Percentiles rank a stretch among this genome's conserved stretches.
These are phyloP conservation scores for Paraglomus occultum DNA, from an alignment of 192 early-diverging fungal species.

Conservation along the genomic window DNA sequence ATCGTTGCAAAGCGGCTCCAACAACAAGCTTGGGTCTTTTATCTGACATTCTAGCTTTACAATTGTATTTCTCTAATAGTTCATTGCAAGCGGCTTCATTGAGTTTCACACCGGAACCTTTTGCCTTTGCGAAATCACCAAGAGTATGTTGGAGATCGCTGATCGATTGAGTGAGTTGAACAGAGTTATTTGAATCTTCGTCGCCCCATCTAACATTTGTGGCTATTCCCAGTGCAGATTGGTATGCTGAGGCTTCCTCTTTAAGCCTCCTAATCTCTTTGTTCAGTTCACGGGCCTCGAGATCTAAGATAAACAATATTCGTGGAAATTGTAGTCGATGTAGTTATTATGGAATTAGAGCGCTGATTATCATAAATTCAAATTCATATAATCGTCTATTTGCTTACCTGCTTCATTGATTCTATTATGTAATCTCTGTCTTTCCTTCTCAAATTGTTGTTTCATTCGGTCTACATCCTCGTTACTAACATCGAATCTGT, in stretches of 20 bases:
- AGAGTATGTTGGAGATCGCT: neutral
- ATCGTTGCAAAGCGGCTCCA: conserved; percentile 11
- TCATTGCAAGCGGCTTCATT: neutral
- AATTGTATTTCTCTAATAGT: conserved; percentile 6
- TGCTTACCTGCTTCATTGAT: too few species aligned
- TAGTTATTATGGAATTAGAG: too few species aligned
- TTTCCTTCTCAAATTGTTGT: too few species aligned
- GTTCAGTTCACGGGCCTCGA: neutral
- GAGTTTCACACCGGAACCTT: neutral
- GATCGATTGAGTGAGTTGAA: neutral
- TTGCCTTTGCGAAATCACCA: neutral
- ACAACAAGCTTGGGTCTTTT: neutral
- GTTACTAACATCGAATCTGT: too few species aligned
- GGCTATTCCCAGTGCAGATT: conserved; percentile 7
- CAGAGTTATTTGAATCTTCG: conserved; percentile 6
- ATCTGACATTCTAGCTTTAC: neutral
- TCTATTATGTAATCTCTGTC: too few species aligned
- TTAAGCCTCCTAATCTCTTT: neutral
- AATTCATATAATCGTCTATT: too few species aligned
- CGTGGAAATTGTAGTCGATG: too few species aligned
- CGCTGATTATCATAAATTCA: too few species aligned
- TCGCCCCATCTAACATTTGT: conserved; percentile 11
- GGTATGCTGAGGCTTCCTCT: conserved; percentile 10
- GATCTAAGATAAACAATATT: too few species aligned
- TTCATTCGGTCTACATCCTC: too few species aligned